These are phyloP conservation scores for Dothistroma pini DNA, from an alignment of 2,329 filamentous ascomycete species.

Conservation along the genomic window DNA sequence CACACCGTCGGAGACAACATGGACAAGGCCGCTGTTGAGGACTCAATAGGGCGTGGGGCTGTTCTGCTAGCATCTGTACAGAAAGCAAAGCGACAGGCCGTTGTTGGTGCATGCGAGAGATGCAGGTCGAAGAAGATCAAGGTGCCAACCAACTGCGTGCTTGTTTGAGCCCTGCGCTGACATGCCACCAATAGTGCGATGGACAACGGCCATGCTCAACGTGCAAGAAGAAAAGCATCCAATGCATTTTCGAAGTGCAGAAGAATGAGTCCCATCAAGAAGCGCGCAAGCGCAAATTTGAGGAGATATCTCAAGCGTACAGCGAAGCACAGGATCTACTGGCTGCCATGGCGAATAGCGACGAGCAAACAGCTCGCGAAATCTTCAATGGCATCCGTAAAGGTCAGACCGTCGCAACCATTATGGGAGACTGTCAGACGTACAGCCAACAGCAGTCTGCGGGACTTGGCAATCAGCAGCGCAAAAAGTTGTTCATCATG, in stretches of 20 bases:
- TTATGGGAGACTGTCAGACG: not conserved
- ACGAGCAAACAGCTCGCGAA: not conserved
- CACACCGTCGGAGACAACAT: not conserved
- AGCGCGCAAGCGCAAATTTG: not conserved
- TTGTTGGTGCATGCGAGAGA: not conserved
- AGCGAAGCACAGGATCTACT: not conserved
- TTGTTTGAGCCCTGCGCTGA: not conserved
- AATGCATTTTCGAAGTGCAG: not conserved
- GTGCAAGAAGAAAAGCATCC: not conserved
- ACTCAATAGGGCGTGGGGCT: not conserved
- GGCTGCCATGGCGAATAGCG: not conserved
- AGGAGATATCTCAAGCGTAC: not conserved
- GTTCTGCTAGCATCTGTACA: not conserved
- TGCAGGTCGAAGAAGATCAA: not conserved
- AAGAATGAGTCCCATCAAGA: not conserved
- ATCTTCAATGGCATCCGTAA: not conserved
- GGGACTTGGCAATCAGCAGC: not conserved
- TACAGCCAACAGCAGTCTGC: not conserved
- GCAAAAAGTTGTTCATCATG: not conserved
- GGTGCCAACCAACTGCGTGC: not conserved
- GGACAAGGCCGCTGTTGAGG: not conserved
- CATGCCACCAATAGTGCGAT: not conserved
- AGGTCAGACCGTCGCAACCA: not conserved
- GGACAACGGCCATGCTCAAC: not conserved
- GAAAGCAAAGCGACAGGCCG: not conserved